Percentiles rank a stretch among this genome's conserved stretches.
Evolutionary conservation across 225 moss, liverwort and hornwort genomes (phyloP).

Genomic region (Straminergon stramineum): DNA sequence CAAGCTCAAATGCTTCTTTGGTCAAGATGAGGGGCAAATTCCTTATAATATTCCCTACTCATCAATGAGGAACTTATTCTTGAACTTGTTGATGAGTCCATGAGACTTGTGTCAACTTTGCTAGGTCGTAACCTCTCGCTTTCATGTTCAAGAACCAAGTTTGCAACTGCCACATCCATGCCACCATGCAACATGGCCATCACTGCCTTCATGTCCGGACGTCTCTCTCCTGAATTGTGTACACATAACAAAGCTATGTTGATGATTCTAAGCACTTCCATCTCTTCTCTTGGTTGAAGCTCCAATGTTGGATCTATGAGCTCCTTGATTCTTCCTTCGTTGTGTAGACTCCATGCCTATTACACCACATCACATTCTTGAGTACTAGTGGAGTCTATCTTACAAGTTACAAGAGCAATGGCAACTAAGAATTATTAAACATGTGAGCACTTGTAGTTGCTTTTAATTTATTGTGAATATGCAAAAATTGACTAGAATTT

Average conservation of each 20-base stretch:
- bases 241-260: not conserved
- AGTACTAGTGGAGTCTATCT: not conserved
- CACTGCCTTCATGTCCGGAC: not conserved
- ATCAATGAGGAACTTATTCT: not conserved
- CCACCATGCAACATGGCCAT: not conserved
- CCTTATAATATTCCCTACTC: not conserved
- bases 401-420: not conserved
- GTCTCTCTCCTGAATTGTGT: not conserved
- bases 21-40: not conserved
- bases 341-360: not conserved
- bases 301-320: not conserved
- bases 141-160: not conserved
- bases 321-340: not conserved
- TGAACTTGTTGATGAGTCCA: not conserved
- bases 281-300: not conserved
- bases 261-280: not conserved
- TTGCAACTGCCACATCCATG: not conserved
- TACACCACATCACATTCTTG: not conserved
- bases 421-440: too few species aligned
- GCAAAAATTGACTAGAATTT: not conserved
- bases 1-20: not conserved
- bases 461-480: not conserved
- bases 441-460: accelerated
- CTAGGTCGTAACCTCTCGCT: accelerated
- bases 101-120: accelerated